These are phyloP conservation scores for Heliosperma pusillum DNA, from an alignment of 148 eudicot species.

Conservation along the genomic window DNA sequence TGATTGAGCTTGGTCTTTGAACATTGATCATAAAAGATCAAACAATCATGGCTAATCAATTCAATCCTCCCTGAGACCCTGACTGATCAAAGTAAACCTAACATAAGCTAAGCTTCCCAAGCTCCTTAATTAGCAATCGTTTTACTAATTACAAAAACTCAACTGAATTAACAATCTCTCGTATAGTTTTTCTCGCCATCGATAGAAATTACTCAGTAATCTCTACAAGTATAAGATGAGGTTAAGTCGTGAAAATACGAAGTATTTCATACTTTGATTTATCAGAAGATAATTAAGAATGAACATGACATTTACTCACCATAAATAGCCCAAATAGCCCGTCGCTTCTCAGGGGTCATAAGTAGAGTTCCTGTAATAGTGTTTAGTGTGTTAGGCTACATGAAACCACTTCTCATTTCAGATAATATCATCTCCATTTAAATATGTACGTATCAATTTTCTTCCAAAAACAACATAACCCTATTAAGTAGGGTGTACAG, in stretches of 20 bases:
- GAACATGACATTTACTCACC: constrained; percentile 38
- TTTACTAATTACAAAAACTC: background rate
- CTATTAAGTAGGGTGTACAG: too few relatives aligned
- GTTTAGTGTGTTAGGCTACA: constrained; percentile 19
- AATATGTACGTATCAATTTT: background rate
- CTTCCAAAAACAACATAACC: background rate
- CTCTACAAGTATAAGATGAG: too few relatives aligned
- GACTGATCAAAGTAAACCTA: background rate
- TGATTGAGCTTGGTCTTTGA: background rate
- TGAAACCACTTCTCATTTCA: background rate
- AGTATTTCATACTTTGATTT: background rate
- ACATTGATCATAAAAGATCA: background rate
- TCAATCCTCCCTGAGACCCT: background rate
- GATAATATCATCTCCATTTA: background rate
- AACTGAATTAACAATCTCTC: too few relatives aligned
- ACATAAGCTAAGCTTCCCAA: background rate
- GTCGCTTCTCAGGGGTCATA: constrained; percentile 90
- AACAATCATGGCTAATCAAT: background rate
- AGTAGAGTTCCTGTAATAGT: constrained; percentile 67
- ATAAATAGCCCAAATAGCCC: constrained; percentile 97
- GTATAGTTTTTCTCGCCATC: too few relatives aligned
- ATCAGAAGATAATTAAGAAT: background rate
- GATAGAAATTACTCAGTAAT: too few relatives aligned
- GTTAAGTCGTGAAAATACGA: background rate
- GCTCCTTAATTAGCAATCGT: background rate